These are phyloP conservation scores for Phoenix roebelenii DNA, from an alignment of 176 grass and related monocot species.

Conservation along the genomic window DNA sequence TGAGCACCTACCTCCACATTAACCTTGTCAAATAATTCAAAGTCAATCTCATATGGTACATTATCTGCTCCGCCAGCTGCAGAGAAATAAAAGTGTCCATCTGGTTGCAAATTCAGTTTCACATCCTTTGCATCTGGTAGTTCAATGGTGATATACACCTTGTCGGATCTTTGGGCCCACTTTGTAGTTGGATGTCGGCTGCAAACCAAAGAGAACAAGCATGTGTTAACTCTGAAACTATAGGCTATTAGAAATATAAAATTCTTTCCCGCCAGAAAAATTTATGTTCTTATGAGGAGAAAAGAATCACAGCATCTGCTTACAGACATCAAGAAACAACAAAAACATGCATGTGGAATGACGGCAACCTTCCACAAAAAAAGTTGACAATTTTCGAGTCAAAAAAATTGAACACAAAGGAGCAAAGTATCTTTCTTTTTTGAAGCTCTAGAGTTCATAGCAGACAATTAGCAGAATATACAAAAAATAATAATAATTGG, in stretches of 20 bases:
- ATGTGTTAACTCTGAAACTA: conserved; percentile 2
- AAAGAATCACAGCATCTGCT: no score
- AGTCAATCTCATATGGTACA: not conserved
- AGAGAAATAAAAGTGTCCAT: conserved; percentile 16
- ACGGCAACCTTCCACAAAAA: no score
- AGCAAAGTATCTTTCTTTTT: no score
- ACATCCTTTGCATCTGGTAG: conserved; percentile 25
- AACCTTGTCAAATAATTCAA: conserved; percentile 20
- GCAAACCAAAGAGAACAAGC: conserved; percentile 4
- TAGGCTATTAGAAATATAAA: not conserved
- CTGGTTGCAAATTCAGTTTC: conserved; percentile 8
- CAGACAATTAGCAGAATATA: no score
- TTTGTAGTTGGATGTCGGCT: conserved; percentile 21
- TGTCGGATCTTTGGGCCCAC: conserved; percentile 21
- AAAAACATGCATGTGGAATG: no score
- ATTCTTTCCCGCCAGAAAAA: not conserved
- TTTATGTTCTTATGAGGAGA: not conserved
- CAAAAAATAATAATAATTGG: no score
- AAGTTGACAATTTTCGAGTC: no score
- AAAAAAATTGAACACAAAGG: no score
- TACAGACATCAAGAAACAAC: no score
- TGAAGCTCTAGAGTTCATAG: no score
- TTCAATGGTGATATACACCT: conserved; percentile 16
- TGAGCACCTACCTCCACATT: conserved; percentile 10
- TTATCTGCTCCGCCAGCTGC: conserved; percentile 7